These are phyloP conservation scores for Hyaloperonospora brassicae DNA, from an alignment of 352 stramenopile genomes.

Conservation along the genomic window DNA sequence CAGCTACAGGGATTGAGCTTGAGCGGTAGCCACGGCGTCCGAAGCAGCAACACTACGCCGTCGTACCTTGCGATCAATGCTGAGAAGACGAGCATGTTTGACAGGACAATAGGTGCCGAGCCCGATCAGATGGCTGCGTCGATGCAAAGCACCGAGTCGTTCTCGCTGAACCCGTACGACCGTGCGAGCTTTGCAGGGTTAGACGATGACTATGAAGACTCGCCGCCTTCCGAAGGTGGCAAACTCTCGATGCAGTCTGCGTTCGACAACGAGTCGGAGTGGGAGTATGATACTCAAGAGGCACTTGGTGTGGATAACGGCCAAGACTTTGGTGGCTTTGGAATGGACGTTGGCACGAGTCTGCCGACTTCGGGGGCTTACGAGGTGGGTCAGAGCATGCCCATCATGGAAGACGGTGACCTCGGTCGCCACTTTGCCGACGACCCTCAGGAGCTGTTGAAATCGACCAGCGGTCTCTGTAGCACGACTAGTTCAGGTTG, in stretches of 20 bases:
- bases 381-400: slow-evolving; percentile 41
- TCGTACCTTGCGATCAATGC: slow-evolving; percentile 32
- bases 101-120: slow-evolving; percentile 25
- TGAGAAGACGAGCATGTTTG: slow-evolving; percentile 22
- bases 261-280: slow-evolving; percentile 65
- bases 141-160: slow-evolving; percentile 39
- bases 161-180: slow-evolving; percentile 65
- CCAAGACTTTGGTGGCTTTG: slow-evolving; percentile 29
- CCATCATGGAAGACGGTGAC: slow-evolving; percentile 60
- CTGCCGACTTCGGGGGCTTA: slow-evolving; percentile 39
- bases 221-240: slow-evolving; percentile 44
- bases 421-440: slow-evolving; percentile 24
- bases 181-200: slow-evolving; percentile 66
- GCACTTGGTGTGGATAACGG: slow-evolving; percentile 20
- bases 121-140: slow-evolving; percentile 12
- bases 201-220: slow-evolving; percentile 38
- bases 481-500: slow-evolving; percentile 47
- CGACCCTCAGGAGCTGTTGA: slow-evolving; percentile 14
- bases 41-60: slow-evolving; percentile 29
- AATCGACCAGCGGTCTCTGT: slow-evolving; percentile 23
- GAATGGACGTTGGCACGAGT: slow-evolving; percentile 31
- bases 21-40: slow-evolving; percentile 32
- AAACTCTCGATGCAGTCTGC: slow-evolving; percentile 75
- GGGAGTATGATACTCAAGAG: slow-evolving; percentile 54
- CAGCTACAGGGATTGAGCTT: slow-evolving; percentile 25